Conservation (phyloP, 176 grass and related monocot genomes). For the Eremochloa ophiuroides region DNA sequence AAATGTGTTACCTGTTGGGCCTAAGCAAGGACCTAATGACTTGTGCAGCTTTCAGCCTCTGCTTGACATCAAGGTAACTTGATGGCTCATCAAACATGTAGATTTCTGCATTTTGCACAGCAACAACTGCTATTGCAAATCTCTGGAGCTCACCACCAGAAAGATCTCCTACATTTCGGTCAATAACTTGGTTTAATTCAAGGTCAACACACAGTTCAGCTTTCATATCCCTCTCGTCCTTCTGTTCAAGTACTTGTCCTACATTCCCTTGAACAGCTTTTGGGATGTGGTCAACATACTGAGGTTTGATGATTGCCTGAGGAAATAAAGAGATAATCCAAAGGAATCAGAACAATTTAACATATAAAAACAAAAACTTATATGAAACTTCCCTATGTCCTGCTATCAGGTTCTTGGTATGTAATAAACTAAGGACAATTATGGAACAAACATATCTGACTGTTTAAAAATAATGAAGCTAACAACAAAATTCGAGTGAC, state of each 20-base stretch:
- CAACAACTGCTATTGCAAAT: conserved; percentile 87
- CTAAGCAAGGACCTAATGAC: conserved; percentile 74
- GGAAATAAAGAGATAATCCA: conserved; percentile 2
- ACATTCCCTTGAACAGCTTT: conserved; percentile 88
- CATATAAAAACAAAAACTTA: background rate
- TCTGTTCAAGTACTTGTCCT: conserved; percentile 64
- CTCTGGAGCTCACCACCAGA: conserved; percentile 90
- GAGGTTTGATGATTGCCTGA: conserved; percentile 93
- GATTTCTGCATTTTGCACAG: conserved; percentile 77
- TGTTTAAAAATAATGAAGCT: background rate
- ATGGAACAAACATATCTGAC: background rate
- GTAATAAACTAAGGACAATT: background rate
- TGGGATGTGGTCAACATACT: conserved; percentile 93
- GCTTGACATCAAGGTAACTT: conserved; percentile 90
- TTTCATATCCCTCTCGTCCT: conserved; percentile 81
- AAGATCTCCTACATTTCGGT: conserved; percentile 80
- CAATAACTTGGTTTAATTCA: conserved; percentile 86
- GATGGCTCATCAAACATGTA: conserved; percentile 93
- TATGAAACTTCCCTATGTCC: background rate
- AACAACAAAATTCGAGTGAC: background rate
- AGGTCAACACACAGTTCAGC: conserved; percentile 65
- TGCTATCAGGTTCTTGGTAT: background rate
- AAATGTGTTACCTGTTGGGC: conserved; percentile 54
- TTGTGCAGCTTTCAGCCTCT: conserved; percentile 90
- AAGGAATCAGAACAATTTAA: conserved; percentile 18